Conservation (phyloP, 768 basidiomycete genomes). For the Megacollybia marginata region DNA sequence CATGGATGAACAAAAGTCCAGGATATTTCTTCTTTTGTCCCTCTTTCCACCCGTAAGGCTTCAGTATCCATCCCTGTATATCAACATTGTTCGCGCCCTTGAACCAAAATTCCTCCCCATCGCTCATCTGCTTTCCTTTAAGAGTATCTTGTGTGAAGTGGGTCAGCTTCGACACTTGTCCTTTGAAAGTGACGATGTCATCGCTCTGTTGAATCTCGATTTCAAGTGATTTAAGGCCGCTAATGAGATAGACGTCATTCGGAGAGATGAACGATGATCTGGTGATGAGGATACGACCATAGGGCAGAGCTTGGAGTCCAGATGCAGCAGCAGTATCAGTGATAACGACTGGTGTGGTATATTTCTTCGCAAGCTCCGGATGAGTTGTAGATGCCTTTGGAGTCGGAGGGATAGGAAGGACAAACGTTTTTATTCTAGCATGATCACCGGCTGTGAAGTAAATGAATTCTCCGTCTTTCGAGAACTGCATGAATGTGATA, state of each 20-base stretch:
- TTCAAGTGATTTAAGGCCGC: constrained; percentile 37
- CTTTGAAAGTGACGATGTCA: constrained; percentile 17
- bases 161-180: constrained; percentile 53
- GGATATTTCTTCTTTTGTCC: constrained; percentile 73
- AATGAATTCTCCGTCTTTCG: constrained; percentile 56
- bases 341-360: constrained; percentile 47
- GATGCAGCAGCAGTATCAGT: constrained; percentile 52
- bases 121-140: constrained; percentile 46
- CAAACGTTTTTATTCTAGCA: constrained; percentile 70
- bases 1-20: constrained; percentile 73
- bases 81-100: constrained; percentile 66
- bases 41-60: constrained; percentile 69
- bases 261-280: constrained; percentile 71
- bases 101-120: constrained; percentile 86
- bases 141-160: constrained; percentile 51
- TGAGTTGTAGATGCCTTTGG: constrained; percentile 47
- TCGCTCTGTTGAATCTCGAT: constrained; percentile 27
- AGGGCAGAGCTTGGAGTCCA: constrained; percentile 53
- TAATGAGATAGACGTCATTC: constrained; percentile 69
- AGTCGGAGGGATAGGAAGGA: constrained; percentile 57
- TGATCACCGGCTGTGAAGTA: constrained; percentile 75
- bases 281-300: constrained; percentile 62
- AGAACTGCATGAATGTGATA: constrained; percentile 45
- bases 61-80: constrained; percentile 82
- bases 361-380: constrained; percentile 39